Conservation (phyloP, 371 early-diverging fungal species). For the Rhizopus arrhizus region DNA sequence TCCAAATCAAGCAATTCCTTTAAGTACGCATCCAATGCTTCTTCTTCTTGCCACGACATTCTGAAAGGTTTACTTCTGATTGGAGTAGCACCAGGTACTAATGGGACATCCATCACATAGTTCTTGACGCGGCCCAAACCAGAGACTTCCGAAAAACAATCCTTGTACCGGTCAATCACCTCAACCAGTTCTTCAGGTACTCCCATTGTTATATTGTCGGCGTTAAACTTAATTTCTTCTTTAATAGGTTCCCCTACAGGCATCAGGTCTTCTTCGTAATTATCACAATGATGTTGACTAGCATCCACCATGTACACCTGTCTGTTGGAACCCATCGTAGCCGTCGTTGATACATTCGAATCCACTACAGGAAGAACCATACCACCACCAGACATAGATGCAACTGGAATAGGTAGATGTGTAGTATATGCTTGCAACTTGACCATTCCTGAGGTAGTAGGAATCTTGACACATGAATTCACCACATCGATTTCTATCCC, state of each 20-base stretch:
- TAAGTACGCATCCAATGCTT: conserved; percentile 1
- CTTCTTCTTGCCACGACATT: conserved; percentile 21
- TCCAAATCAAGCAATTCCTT: conserved; percentile 19
- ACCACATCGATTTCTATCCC: conserved; percentile 6
- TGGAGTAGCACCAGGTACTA: conserved; percentile 7
- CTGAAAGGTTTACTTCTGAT: conserved; percentile 18
- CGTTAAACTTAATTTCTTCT: not conserved
- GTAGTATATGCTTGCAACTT: no score
- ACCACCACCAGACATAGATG: no score
- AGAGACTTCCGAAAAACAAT: conserved; percentile 18
- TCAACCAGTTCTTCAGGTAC: not conserved
- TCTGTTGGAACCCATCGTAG: no score
- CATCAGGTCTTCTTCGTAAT: no score
- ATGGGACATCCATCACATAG: not conserved
- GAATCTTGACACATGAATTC: not conserved
- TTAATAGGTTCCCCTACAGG: no score
- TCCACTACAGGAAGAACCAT: no score
- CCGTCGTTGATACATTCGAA: no score
- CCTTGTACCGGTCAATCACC: conserved; percentile 1
- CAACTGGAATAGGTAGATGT: no score
- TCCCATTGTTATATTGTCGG: conserved; percentile 6
- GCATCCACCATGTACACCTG: no score
- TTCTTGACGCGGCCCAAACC: conserved; percentile 12
- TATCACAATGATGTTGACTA: no score
- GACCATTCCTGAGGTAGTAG: no score